Evolutionary conservation across 2,329 filamentous ascomycete species (phyloP), one percentile per base, ranked within the genome.

Genomic region (Stagonosporopsis vannaccii): DNA sequence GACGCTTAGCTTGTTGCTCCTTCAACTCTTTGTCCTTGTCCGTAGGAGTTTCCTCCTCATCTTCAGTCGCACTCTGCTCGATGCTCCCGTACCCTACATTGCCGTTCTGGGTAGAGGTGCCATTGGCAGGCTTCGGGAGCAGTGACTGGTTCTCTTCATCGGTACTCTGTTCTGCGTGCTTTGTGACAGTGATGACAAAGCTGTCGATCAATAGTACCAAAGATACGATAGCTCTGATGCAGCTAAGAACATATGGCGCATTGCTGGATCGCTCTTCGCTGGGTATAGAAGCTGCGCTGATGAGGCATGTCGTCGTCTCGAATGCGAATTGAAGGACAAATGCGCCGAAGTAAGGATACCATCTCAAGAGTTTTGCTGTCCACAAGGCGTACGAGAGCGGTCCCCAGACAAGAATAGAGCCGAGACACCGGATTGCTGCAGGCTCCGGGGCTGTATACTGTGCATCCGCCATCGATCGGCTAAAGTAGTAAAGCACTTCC

Each of bases 91-190:
- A 71, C 37, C 39, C 58, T 3, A 67, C 66, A 60, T 32, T 76
- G 72, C 54, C 78, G 66, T 61, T 80, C 78, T 47, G 81, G 76
- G 28, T 71, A 42, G 57, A 36, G 44, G 37, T 75, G 71, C 55
- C 73, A 50, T 72, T 67, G n/a, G 61, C 62, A 48, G 72, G 73
- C 42, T 81, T 80, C 28, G 79, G 77, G 4, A 90, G 77, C 9
- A 90, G 75, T 2, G 85, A 79, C 60, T 88, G 84, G 6, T 79
- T 78, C 69, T 90, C 87, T 49, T 84, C 79, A 67, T 88, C 86
- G 9, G 63, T 65, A 32, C 74, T 71, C 39, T 70, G 67, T 47
- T 76, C 76, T 9, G 56, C 43, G 47, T 72, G 58, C 41, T 66
- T 70, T 2, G 58, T 61, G 26, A 73, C 44, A 6, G 72, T 54